Base-by-base conservation (phyloP, 306 rosid genomes). In the Herpetospermum pedunculosum region DNA sequence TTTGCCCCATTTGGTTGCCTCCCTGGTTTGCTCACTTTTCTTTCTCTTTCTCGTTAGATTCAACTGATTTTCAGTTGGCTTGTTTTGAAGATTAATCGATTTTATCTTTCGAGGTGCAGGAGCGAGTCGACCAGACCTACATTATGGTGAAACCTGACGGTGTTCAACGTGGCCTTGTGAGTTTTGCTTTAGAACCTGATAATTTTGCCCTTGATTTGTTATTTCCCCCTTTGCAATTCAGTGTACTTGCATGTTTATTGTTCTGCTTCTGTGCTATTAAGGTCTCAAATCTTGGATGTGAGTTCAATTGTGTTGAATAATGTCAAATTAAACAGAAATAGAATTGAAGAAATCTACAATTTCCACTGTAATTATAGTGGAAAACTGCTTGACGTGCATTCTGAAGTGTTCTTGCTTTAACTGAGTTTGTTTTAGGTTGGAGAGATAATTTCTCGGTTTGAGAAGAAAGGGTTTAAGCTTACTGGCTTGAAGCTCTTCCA, bases 61-160 rank as follows among this genome's bases (percentile, higher is more conserved):
- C 37, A 1, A 48, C 46, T 49, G 15, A 30, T 30, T n/a, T 65
- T 77, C n/a, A 25, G 18, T 28, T n/a, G 4, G 2, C 55, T 76
- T 71, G 23, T 37, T 57, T 30, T 58, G 77, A 9, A 59, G 37
- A 26, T 40, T 64, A 52, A 28, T 35, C 21, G 23, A 62, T 8
- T 72, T 47, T 77, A 1, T 76, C 38, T 59, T 78, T 80, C 70
- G 14, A 38, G 62, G 28, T 71, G 86, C 87, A 95, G 97, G 93
- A 95, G 76, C 89, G 84, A 70, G 93, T 92, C 78, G 96, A 95
- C 57, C 82, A 92, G 70, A 87, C 96, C 77, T 95, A 92, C 63
- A 89, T 95, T 79, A 95, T 95, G 99, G 93, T 95, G 68, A 95
- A 95, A 76, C 99, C 99, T 1, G 99, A 92, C 50, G 97, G 97